These are phyloP conservation scores for Penicillium bovifimosum DNA, from an alignment of 495 filamentous ascomycete species.

Conservation along the genomic window DNA sequence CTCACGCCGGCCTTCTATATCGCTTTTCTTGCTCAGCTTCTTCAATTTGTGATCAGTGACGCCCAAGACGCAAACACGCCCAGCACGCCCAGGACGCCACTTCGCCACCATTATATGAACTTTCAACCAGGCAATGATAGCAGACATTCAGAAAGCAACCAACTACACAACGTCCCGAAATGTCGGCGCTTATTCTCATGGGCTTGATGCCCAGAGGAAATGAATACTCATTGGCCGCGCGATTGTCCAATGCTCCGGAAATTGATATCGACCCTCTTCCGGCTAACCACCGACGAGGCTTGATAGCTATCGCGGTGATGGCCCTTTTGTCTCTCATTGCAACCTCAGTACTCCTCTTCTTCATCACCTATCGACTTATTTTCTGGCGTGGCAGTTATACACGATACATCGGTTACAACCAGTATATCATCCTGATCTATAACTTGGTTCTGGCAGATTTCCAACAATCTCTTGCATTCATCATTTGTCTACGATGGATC, in stretches of 20 bases:
- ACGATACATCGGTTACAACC: conserved; percentile 54
- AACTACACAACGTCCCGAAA: conserved; percentile 7
- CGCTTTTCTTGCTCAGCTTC: not conserved
- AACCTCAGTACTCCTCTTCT: conserved; percentile 45
- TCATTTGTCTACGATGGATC: conserved; percentile 61
- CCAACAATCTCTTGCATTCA: conserved; percentile 62
- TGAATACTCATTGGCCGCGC: conserved; percentile 18
- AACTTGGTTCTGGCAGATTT: conserved; percentile 72
- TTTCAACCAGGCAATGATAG: not conserved
- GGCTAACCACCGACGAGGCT: conserved; percentile 41
- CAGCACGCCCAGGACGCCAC: not conserved
- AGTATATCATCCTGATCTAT: conserved; percentile 68
- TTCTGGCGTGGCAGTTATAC: conserved; percentile 48
- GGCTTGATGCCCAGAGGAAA: conserved; percentile 14
- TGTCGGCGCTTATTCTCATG: conserved; percentile 23
- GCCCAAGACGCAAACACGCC: not conserved
- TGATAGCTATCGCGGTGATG: conserved; percentile 52
- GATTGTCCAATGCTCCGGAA: conserved; percentile 11
- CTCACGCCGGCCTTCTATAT: not conserved
- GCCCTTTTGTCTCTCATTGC: conserved; percentile 57
- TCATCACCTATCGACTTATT: conserved; percentile 53
- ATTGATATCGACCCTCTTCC: conserved; percentile 45
- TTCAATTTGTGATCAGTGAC: not conserved
- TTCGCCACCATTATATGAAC: not conserved
- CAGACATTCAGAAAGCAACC: not conserved